Evolutionary conservation across 257 asterid genomes (phyloP), one percentile per base, ranked within the genome.

Genomic region (Primulina tabacum): DNA sequence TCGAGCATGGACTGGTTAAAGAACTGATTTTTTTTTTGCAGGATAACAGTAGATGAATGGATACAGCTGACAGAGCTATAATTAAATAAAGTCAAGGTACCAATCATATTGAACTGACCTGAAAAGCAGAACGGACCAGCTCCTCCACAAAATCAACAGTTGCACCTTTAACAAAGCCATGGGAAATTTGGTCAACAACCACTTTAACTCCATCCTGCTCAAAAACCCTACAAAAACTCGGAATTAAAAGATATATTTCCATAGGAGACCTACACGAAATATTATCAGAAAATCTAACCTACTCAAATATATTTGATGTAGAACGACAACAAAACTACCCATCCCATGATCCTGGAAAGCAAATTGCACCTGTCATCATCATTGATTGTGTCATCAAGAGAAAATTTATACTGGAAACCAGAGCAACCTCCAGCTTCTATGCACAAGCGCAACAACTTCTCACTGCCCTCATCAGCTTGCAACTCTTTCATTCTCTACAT

Each of bases 371-470:
- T 94, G 88, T 94, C 99, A 77, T 94, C 96, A 32, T 74, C 62
- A 64, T 83, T 83, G 81, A 82, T 76, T 76, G 85, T 88, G 71
- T 87, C 90, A 35, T 89, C 99, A 26, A 93, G 90, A 32, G 88
- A 79, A 79, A 93, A 93, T 55, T 86, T 92, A 74, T 93, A 93
- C 38, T 93, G 97, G 85, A 90, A 93, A 21, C 99, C 97, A 4
- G 97, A 93, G 85, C 99, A 94, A 14, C 99, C 97, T 2, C 97
- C 99, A n/a, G 99, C 91, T 81, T 89, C 97, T 65, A 94, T 86
- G 80, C 97, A 85, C 88, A 91, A 82, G 17, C 99, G 94, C 56
- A 94, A 80, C 85, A 91, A 77, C 83, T 86, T 94, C 69, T 71
- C 73, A 70, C 74, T 69, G 40, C 83, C 78, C 77, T 91, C 96